Evolutionary conservation across 2,329 filamentous ascomycete species (phyloP), one percentile per base, ranked within the genome.

Genomic region (Aspergillus sp.): DNA sequence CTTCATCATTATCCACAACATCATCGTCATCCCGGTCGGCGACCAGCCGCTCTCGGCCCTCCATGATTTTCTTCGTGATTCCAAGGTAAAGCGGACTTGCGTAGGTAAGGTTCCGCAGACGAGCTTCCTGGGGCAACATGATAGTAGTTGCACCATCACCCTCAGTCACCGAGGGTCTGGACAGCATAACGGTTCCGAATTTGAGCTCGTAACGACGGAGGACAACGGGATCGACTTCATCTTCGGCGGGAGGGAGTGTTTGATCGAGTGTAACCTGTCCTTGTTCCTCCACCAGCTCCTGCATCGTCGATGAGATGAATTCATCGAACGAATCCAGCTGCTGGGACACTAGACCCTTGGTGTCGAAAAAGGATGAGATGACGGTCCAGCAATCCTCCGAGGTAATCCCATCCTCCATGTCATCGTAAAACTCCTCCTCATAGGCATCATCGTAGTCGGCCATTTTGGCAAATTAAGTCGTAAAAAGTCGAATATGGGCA

Each of bases 291-390:
- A 98, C 86, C 47, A 98, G 82, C 58, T 95, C 88, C 62, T 97
- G 90, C 70, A 98, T 91, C 0, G 90, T 96, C 19, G 88, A 90
- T 47, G 86, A 84, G 45, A 93, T 90, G 61, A 98, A 98, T 65
- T 97, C 90, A 70, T 98, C 90, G 71, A 95, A 98, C 0, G 94
- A 98, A 66, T 97, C 91, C 50, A 97, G 84, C 74, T 98, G 93
- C 70, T 98, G 91, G 11, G 93, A 95, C 19, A 95, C 93, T 29
- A 98, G 79, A 60, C 93, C 91, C 71, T 97, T 98, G 50, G 83
- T 81, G 58, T 96, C 89, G 72, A 98, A 98, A 75, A 96, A 97
- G 7, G 93, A 87, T 44, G 88, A 90, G 65, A 98, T 97, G 61
- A 97, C 91, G 53, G 86, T 87, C 93, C 94, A 98, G 75, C 90